phyloP scores from a whole-genome alignment of 192 early-diverging fungal species.

The Coemansia sp. region DNA sequence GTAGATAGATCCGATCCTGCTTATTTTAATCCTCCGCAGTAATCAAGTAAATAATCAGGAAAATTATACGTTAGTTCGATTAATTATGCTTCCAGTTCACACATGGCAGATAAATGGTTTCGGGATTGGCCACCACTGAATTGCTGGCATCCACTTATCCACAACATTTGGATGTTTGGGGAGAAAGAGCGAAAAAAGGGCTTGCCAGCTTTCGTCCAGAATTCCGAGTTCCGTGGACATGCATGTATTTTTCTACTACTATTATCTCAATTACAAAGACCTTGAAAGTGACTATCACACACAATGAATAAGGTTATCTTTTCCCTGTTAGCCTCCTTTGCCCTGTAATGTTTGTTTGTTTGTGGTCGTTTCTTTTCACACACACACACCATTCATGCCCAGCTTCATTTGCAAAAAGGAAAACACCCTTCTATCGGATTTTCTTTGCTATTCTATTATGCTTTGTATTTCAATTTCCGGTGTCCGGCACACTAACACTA shows the following conservation, averaged over 20 bases:
- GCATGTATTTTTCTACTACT: not conserved
- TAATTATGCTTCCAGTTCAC: too few relatives aligned
- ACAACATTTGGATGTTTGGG: not conserved
- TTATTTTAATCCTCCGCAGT: too few relatives aligned
- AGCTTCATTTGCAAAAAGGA: too few relatives aligned
- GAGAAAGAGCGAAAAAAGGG: too few relatives aligned
- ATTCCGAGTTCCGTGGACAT: not conserved
- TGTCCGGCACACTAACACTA: too few relatives aligned
- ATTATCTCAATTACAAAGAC: not conserved
- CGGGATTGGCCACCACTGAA: not conserved
- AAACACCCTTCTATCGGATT: too few relatives aligned
- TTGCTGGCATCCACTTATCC: not conserved
- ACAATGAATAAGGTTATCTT: not conserved
- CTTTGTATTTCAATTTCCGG: too few relatives aligned
- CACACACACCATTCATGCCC: too few relatives aligned
- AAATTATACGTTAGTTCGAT: too few relatives aligned
- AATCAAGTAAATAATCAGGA: too few relatives aligned
- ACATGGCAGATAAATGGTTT: not conserved
- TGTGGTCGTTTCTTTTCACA: too few relatives aligned
- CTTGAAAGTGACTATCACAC: not conserved
- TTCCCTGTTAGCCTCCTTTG: not conserved
- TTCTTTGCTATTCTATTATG: too few relatives aligned
- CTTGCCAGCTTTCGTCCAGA: not conserved
- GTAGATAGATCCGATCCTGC: not conserved
- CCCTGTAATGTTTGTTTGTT: not conserved